These are phyloP conservation scores for Amanita muscaria DNA, from an alignment of 768 basidiomycete genomes.

Conservation along the genomic window DNA sequence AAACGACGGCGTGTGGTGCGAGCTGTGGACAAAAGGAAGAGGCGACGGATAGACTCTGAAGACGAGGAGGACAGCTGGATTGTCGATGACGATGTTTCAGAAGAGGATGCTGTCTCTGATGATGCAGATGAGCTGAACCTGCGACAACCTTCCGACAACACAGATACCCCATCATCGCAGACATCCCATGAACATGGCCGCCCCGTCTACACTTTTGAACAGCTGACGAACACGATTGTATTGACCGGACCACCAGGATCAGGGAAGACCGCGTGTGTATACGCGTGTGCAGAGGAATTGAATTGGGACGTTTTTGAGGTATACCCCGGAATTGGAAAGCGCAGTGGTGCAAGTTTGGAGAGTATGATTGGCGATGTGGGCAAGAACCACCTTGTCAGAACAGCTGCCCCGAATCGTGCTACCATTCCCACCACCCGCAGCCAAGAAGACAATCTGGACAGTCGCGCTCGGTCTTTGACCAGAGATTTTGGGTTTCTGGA, in stretches of 20 bases:
- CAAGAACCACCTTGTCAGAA: conserved; percentile 77
- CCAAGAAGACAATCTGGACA: neutral
- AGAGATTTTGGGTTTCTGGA: neutral
- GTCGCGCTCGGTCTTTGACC: neutral
- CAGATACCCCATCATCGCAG: neutral
- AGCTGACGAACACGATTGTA: conserved; percentile 80
- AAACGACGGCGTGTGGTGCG: conserved; percentile 59
- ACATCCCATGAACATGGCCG: conserved; percentile 1
- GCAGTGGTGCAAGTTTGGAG: conserved; percentile 71
- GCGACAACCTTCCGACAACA: no score
- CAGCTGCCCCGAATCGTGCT: conserved; percentile 13
- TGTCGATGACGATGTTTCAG: conserved; percentile 31
- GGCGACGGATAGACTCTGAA: conserved; percentile 40
- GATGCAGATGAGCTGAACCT: conserved; percentile 27
- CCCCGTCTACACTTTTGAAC: conserved; percentile 21
- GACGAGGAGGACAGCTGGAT: conserved; percentile 58
- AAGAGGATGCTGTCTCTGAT: conserved; percentile 20
- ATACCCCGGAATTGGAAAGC: conserved; percentile 88
- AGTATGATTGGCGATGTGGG: conserved; percentile 86
- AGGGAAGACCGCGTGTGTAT: conserved; percentile 90
- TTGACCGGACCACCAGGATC: conserved; percentile 74
- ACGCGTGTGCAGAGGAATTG: conserved; percentile 89
- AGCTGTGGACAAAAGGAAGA: conserved; percentile 45
- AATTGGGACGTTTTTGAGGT: conserved; percentile 97
- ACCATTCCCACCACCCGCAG: neutral